These are phyloP conservation scores for Globisporangium rhizosaccharum DNA, from an alignment of 352 stramenopile species.

Conservation along the genomic window DNA sequence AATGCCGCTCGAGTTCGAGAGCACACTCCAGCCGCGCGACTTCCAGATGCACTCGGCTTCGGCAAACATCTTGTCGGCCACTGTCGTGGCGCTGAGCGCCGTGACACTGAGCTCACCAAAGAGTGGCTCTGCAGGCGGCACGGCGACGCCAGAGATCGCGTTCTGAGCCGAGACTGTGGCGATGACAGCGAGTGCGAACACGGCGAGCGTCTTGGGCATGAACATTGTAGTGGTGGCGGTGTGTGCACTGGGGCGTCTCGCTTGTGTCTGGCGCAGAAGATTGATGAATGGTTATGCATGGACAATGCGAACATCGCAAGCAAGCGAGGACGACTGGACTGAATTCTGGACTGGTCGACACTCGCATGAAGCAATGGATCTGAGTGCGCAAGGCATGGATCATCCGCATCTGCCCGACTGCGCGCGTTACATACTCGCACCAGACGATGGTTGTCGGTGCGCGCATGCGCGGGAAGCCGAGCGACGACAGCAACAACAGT, in stretches of 20 bases:
- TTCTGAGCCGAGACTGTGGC: constrained; percentile 6
- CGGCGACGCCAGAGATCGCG: background rate
- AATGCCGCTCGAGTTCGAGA: constrained; percentile 23
- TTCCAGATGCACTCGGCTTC: constrained; percentile 26
- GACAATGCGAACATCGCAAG: too few relatives aligned
- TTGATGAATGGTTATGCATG: constrained; percentile 1
- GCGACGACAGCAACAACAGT: too few relatives aligned
- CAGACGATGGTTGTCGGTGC: too few relatives aligned
- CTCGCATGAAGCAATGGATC: too few relatives aligned
- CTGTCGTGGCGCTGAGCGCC: constrained; percentile 11
- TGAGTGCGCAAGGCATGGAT: too few relatives aligned
- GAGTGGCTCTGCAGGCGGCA: constrained; percentile 11
- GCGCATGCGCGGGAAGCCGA: too few relatives aligned
- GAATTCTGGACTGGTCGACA: too few relatives aligned
- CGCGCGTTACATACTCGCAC: too few relatives aligned
- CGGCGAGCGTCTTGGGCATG: constrained; percentile 17
- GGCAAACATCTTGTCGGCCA: constrained; percentile 20
- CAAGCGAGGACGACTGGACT: too few relatives aligned
- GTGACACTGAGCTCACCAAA: constrained; percentile 22
- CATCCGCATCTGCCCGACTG: too few relatives aligned
- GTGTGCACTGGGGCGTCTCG: background rate
- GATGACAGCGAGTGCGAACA: constrained; percentile 6
- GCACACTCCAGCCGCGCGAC: constrained; percentile 18
- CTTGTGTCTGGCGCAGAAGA: background rate
- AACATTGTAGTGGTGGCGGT: constrained; percentile 10